Conservation (phyloP, 805 yeast species). For the Candida coleopterorum region DNA sequence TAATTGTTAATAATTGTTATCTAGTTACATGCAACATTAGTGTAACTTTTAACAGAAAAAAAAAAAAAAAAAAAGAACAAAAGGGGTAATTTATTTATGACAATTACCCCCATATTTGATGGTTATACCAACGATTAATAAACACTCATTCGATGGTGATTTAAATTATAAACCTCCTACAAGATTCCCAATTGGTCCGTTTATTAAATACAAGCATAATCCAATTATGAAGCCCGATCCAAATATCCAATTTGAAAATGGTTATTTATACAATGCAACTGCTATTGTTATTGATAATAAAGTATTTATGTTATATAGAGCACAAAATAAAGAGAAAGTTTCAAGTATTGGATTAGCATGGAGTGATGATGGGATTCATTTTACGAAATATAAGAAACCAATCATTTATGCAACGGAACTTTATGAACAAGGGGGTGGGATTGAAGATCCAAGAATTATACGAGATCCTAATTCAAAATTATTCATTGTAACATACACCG, state of each 20-base stretch:
- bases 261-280: slow-evolving; percentile 37
- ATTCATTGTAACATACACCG: slow-evolving; percentile 38
- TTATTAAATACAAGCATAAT: slow-evolving; percentile 28
- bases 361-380: slow-evolving; percentile 35
- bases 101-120: too few relatives aligned
- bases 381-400: slow-evolving; percentile 26
- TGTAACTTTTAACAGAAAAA: too few relatives aligned
- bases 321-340: slow-evolving; percentile 29
- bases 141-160: slow-evolving; percentile 27
- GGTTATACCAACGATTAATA: slow-evolving; percentile 24
- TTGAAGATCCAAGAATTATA: slow-evolving; percentile 40
- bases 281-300: slow-evolving; percentile 36
- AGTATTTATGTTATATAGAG: slow-evolving; percentile 35
- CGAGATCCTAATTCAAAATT: slow-evolving; percentile 30
- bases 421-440: slow-evolving; percentile 38
- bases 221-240: slow-evolving; percentile 39
- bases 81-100: too few relatives aligned
- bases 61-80: too few relatives aligned
- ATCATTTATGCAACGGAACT: slow-evolving; percentile 32
- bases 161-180: slow-evolving; percentile 27
- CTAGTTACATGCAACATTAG: too few relatives aligned
- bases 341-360: slow-evolving; percentile 39
- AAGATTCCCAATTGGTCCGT: slow-evolving; percentile 40
- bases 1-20: too few relatives aligned
- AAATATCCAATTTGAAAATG: slow-evolving; percentile 31